A percentile compares a stretch with the other conserved stretches of the same genome.
Conservation (phyloP, 1,284 basidiomycete genomes). For the Trametes polyzona region DNA sequence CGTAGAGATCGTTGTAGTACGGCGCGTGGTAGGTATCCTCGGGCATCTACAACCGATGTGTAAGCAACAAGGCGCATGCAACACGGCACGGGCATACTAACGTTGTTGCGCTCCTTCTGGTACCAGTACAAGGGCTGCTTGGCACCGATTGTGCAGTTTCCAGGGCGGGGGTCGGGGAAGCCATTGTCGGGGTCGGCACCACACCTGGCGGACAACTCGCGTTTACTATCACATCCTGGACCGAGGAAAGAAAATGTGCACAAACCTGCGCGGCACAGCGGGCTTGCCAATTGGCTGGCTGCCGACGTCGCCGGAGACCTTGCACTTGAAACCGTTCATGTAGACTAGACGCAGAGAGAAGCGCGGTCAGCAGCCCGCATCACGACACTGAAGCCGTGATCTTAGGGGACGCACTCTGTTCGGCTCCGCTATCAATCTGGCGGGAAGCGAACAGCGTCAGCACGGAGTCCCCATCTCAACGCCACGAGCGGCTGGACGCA, state of each 20-base stretch:
- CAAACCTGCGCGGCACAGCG: slow-evolving; percentile 18
- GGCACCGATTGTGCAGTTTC: slow-evolving; percentile 71
- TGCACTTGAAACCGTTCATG: slow-evolving; percentile 79
- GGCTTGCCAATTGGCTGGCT: slow-evolving; percentile 53
- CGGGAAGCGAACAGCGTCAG: neutral
- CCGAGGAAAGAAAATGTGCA: neutral
- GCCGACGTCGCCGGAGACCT: slow-evolving; percentile 59
- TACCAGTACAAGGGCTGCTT: slow-evolving; percentile 71
- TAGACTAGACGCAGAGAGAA: slow-evolving; percentile 49
- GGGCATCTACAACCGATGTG: slow-evolving; percentile 46
- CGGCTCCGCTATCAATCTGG: slow-evolving; percentile 45
- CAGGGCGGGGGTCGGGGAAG: slow-evolving; percentile 45
- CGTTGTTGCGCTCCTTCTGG: slow-evolving; percentile 62
- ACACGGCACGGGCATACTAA: slow-evolving; percentile 23
- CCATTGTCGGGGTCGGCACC: slow-evolving; percentile 50
- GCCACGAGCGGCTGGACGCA: slow-evolving; percentile 14
- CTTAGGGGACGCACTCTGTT: slow-evolving; percentile 45
- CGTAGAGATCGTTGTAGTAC: slow-evolving; percentile 59
- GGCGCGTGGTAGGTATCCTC: slow-evolving; percentile 58
- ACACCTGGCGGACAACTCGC: slow-evolving; percentile 51
- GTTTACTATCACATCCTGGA: neutral
- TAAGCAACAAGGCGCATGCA: neutral
- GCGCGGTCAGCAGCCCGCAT: neutral
- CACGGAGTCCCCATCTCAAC: too few relatives aligned
- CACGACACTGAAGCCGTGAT: neutral